Evolutionary conservation across 768 basidiomycete species (phyloP).

Genomic region (Collybia sp.): DNA sequence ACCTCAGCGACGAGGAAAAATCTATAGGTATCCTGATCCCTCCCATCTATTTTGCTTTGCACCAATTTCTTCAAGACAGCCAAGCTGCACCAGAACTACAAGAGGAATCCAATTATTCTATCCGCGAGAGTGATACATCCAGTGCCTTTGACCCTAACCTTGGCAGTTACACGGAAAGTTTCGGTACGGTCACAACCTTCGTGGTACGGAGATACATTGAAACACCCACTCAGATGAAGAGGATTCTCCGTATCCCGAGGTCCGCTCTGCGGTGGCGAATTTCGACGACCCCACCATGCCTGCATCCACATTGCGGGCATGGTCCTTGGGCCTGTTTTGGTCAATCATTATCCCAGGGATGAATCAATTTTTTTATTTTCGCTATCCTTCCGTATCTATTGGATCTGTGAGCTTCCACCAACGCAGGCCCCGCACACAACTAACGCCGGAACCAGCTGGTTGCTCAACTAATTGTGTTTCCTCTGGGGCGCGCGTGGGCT

Average conservation of each 20-base stretch:
- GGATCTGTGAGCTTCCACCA: constrained; percentile 33
- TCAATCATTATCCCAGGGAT: constrained; percentile 62
- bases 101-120: constrained; percentile 18
- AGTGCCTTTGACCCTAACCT: constrained; percentile 32
- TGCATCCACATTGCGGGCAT: constrained; percentile 51
- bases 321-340: constrained; percentile 54
- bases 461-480: constrained; percentile 69
- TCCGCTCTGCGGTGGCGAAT: constrained; percentile 71
- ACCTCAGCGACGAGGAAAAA: constrained; percentile 24
- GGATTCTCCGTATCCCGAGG: constrained; percentile 85
- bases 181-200: background rate
- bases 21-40: constrained; percentile 19
- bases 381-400: constrained; percentile 62
- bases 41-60: background rate
- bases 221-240: constrained; percentile 31
- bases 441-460: constrained; percentile 39
- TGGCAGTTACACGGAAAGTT: constrained; percentile 22
- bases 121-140: constrained; percentile 21
- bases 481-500: constrained; percentile 66
- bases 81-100: constrained; percentile 14
- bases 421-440: background rate
- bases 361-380: constrained; percentile 77
- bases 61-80: constrained; percentile 12
- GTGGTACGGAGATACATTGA: background rate
- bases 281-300: constrained; percentile 68